Conservation (phyloP, 179 eudicot species). For the Silene coronaria region DNA sequence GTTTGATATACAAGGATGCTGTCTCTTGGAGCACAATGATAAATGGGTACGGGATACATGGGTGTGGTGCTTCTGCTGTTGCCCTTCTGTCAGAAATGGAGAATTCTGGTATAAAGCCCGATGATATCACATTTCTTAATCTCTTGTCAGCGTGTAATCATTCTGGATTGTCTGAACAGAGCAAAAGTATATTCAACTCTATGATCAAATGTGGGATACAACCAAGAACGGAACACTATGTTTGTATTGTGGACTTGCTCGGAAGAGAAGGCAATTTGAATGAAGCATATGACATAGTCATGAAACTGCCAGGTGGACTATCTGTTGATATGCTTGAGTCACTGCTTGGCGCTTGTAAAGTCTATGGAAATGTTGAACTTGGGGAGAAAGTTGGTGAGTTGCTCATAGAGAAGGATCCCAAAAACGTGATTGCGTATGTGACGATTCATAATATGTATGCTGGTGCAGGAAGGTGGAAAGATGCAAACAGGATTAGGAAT, state of each 20-base stretch:
- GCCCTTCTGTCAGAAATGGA: slow-evolving; percentile 45
- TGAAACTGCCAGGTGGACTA: slow-evolving; percentile 29
- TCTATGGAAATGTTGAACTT: slow-evolving; percentile 44
- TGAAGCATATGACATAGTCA: slow-evolving; percentile 54
- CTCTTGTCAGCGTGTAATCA: slow-evolving; percentile 68
- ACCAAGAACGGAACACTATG: slow-evolving; percentile 48
- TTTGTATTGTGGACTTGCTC: slow-evolving; percentile 62
- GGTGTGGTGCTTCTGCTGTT: slow-evolving; percentile 46
- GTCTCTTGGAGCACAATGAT: slow-evolving; percentile 66
- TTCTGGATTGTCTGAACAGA: slow-evolving; percentile 49
- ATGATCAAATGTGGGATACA: slow-evolving; percentile 38
- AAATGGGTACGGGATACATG: slow-evolving; percentile 51
- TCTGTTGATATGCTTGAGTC: slow-evolving; percentile 44
- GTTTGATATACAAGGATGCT: slow-evolving; percentile 36
- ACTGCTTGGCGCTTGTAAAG: slow-evolving; percentile 54
- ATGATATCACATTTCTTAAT: slow-evolving; percentile 45
- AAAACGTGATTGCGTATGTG: slow-evolving; percentile 37
- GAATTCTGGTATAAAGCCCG: slow-evolving; percentile 36
- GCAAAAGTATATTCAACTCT: slow-evolving; percentile 33
- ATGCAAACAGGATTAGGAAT: slow-evolving; percentile 44
- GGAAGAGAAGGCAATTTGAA: slow-evolving; percentile 49
- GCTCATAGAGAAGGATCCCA: slow-evolving; percentile 39
- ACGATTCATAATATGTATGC: slow-evolving; percentile 60
- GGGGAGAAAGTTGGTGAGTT: slow-evolving; percentile 47
- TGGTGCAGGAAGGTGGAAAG: slow-evolving; percentile 58